Percentiles rank a stretch among this genome's conserved stretches.
phyloP scores from a whole-genome alignment of 2,329 filamentous ascomycete genomes.

The Grosmannia huntii region DNA sequence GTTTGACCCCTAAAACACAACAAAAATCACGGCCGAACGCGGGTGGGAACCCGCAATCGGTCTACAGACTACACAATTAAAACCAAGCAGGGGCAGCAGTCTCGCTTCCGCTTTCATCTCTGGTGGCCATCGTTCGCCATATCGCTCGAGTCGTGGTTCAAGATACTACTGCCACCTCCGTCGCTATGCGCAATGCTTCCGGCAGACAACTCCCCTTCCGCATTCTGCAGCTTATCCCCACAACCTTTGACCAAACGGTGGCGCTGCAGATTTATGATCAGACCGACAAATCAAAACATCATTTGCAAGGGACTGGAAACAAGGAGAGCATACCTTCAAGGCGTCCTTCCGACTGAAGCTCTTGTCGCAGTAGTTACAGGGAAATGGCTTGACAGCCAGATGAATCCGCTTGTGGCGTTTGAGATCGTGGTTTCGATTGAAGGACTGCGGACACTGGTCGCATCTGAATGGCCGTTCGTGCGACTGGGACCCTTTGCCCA shows the following conservation, averaged over 20 bases:
- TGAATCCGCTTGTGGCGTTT: slow-evolving; percentile 96
- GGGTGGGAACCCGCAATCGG: not conserved
- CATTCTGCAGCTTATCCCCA: slow-evolving; percentile 22
- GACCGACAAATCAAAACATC: no score
- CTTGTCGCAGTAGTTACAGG: slow-evolving; percentile 84
- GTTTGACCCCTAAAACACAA: not conserved
- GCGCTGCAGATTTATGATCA: slow-evolving; percentile 25
- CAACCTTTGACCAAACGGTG: slow-evolving; percentile 55
- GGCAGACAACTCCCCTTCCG: not conserved
- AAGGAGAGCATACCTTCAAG: slow-evolving; percentile 59
- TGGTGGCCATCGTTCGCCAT: not conserved
- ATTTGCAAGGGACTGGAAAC: no score
- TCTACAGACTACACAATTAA: not conserved
- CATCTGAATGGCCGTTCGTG: slow-evolving; percentile 90
- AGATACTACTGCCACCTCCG: not conserved
- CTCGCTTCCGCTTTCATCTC: not conserved
- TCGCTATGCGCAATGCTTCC: not conserved
- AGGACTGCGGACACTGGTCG: slow-evolving; percentile 81
- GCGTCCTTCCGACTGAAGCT: slow-evolving; percentile 95
- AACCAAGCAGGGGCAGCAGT: not conserved
- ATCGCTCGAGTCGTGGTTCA: not conserved
- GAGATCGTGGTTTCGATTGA: slow-evolving; percentile 91
- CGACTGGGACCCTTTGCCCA: slow-evolving; percentile 28
- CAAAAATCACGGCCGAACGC: not conserved
- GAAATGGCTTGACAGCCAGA: slow-evolving; percentile 88